Evolutionary conservation across 805 yeast genomes (phyloP).

Genomic region (Ogataea haglerorum): DNA sequence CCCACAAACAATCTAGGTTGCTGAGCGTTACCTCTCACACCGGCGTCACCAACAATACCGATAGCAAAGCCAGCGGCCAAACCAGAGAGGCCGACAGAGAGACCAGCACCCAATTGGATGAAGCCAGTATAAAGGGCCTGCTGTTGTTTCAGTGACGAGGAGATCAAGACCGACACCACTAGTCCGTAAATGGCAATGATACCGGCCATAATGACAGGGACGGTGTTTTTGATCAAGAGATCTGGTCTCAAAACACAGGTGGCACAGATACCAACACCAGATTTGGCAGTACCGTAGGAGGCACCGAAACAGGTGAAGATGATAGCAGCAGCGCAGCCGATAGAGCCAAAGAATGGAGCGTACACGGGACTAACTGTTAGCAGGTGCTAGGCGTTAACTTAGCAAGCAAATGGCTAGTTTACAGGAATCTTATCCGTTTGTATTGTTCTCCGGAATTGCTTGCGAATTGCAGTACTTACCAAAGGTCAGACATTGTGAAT

Average conservation of each 20-base stretch:
- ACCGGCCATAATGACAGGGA: conserved; percentile 99
- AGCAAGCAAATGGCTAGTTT: neutral
- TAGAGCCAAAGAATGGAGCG: conserved; percentile 97
- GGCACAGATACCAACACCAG: conserved; percentile 99
- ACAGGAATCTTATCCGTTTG: neutral
- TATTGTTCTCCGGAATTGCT: neutral
- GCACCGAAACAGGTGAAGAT: conserved; percentile 99
- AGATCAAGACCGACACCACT: conserved; percentile 92
- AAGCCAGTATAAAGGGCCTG: conserved; percentile 96
- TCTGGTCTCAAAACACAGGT: conserved; percentile 98
- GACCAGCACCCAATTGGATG: conserved; percentile 97
- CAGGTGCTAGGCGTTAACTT: neutral
- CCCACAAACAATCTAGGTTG: conserved; percentile 90
- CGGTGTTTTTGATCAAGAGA: conserved; percentile 85
- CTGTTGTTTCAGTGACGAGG: conserved; percentile 81
- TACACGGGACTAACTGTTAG: conserved; percentile 57
- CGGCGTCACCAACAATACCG: conserved; percentile 99
- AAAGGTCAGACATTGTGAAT: conserved; percentile 19
- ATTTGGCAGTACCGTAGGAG: conserved; percentile 97
- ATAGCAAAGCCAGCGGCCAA: conserved; percentile 98
- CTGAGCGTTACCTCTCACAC: conserved; percentile 97
- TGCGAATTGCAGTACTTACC: conserved; percentile 14
- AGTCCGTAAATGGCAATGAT: conserved; percentile 97
- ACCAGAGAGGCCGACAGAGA: conserved; percentile 95
- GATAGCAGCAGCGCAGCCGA: conserved; percentile 99